Evolutionary conservation across 2,329 filamentous ascomycete species (phyloP), one percentile per base, ranked within the genome.

Genomic region (Elsinoe fawcettii): DNA sequence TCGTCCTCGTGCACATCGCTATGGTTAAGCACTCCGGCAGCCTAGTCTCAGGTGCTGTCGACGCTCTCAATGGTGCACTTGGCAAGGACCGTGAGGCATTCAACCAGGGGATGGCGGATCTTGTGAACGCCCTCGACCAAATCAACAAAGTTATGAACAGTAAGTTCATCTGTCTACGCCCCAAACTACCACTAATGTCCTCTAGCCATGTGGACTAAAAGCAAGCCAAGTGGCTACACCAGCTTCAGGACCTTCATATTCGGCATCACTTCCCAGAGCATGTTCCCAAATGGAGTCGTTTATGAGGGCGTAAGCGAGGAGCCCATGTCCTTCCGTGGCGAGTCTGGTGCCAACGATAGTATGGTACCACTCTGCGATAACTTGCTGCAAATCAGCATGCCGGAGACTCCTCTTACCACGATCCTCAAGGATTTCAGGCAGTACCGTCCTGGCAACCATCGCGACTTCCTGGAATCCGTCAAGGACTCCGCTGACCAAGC

Each of bases 241-340:
- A 86, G 82, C 64, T 96, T 96, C 81, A 87, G 91, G 39, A 95
- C 92, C 9, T 96, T 96, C 77, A 96, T 96, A 75, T 96, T 96
- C 68, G 92, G 92, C 65, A 96, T 96, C 72, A 95, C 90, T 1
- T 87, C 83, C 49, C 91, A 96, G 73, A 86, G 84, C 66, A 96
- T 96, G 90, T 96, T 96, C 72, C 91, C 91, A 7, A 77, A 91
- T 61, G 92, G 92, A 7, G 92, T 96, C 6, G 74, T 95, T 47
- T 96, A 96, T 70, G 87, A 95, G 69, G 90, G 90, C 7, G 81
- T 92, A 60, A 85, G 85, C 62, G 83, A 86, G 59, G 62, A 64
- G 41, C 86, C 88, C 3, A 75, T 90, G 70, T 85, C 81, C 57
- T 96, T 96, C 80, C 85, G 92, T 30, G 92, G 92, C 63, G 92